These are phyloP conservation scores for Naganishia randhawae DNA, from an alignment of 768 basidiomycete species.

Conservation along the genomic window DNA sequence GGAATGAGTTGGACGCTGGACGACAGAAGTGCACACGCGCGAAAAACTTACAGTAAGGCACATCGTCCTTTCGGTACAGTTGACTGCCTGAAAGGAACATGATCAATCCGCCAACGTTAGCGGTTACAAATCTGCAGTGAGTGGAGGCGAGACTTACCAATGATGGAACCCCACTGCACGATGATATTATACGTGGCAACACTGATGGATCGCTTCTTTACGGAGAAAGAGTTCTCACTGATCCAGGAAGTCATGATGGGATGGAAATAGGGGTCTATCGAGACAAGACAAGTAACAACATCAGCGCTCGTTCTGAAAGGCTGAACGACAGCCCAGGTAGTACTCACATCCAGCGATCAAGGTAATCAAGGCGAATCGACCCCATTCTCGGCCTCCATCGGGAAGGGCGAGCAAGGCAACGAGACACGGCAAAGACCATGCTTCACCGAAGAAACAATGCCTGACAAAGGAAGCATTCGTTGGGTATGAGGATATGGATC, in stretches of 20 bases:
- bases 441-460: conserved; percentile 31
- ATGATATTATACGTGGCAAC: conserved; percentile 60
- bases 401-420: conserved; percentile 29
- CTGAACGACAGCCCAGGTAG: background rate
- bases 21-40: background rate
- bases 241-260: conserved; percentile 33
- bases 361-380: conserved; percentile 27
- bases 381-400: conserved; percentile 28
- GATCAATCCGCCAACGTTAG: background rate
- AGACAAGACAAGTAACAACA: background rate
- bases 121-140: background rate
- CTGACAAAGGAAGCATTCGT: background rate
- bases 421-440: conserved; percentile 31
- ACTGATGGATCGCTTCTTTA: conserved; percentile 28
- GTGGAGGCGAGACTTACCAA: conserved; percentile 14
- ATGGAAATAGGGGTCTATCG: conserved; percentile 30
- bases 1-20: background rate
- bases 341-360: conserved; percentile 30
- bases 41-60: conserved; percentile 12
- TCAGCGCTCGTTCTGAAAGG: background rate
- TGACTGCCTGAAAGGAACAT: conserved; percentile 51
- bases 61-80: conserved; percentile 55
- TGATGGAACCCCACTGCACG: conserved; percentile 56
- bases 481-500: background rate
- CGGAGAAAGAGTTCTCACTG: conserved; percentile 32